A percentile compares a stretch with the other conserved stretches of the same genome.
phyloP scores from a whole-genome alignment of 225 moss, liverwort and hornwort species.

The Straminergon stramineum region DNA sequence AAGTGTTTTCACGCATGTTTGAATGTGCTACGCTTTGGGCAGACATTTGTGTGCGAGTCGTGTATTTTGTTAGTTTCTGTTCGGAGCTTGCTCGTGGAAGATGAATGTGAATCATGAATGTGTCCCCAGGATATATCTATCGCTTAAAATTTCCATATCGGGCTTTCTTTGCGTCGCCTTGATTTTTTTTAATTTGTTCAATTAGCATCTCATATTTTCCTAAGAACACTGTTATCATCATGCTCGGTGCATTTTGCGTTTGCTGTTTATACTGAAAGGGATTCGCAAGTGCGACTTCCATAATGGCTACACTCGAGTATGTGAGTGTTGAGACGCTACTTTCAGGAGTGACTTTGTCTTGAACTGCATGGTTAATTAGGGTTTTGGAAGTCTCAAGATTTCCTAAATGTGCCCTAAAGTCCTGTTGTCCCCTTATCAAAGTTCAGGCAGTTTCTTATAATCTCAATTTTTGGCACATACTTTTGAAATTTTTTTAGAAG shows the following conservation, averaged over 20 bases:
- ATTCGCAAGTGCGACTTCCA: not conserved
- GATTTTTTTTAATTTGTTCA: not conserved
- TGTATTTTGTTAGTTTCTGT: not conserved
- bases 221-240: not conserved
- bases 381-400: not conserved
- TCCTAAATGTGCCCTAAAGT: not conserved
- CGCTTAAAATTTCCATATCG: not conserved
- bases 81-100: not conserved
- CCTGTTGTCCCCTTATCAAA: no score
- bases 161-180: not conserved
- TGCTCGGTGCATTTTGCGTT: not conserved
- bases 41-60: no score
- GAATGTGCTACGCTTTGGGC: no score
- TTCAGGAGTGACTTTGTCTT: not conserved
- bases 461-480: no score
- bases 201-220: not conserved
- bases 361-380: no score
- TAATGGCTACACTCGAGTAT: not conserved
- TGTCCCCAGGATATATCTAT: not conserved
- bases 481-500: no score
- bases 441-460: no score
- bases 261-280: not conserved
- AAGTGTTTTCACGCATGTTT: not conserved
- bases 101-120: not conserved
- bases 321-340: not conserved